A percentile compares a stretch with the other conserved stretches of the same genome.
These are phyloP conservation scores for Diplodia scrobiculata DNA, from an alignment of 2,329 filamentous ascomycete genomes.

Conservation along the genomic window DNA sequence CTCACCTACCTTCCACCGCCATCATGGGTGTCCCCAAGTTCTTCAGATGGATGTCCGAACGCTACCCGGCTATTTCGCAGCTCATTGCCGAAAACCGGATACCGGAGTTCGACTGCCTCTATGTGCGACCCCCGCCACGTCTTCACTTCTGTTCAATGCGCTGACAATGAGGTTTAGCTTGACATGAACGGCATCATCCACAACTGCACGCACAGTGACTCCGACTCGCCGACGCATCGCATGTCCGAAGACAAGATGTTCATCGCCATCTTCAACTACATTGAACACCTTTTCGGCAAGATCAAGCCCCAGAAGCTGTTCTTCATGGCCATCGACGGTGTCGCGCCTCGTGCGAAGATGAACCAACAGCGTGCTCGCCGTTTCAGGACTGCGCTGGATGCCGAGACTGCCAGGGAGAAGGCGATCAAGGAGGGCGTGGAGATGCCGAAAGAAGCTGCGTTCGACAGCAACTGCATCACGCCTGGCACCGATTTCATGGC, in stretches of 20 bases:
- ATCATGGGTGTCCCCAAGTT: conserved; percentile 81
- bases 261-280: conserved; percentile 99
- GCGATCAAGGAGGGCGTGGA: conserved; percentile 85
- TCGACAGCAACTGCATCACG: conserved; percentile 99
- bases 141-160: not conserved
- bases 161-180: conserved; percentile 53
- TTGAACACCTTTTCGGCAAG: conserved; percentile 96
- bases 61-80: conserved; percentile 97
- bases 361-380: conserved; percentile 96
- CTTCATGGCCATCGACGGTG: conserved; percentile 99
- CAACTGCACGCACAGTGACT: conserved; percentile 98
- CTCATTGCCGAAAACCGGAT: conserved; percentile 98
- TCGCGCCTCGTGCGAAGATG: conserved; percentile 98
- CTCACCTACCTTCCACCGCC: conserved; percentile 31
- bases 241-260: conserved; percentile 99
- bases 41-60: conserved; percentile 98
- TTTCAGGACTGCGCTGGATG: conserved; percentile 91
- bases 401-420: conserved; percentile 86
- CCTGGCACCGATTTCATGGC: conserved; percentile 98
- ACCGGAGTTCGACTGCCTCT: conserved; percentile 97
- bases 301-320: conserved; percentile 98
- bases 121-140: conserved; percentile 56
- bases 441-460: conserved; percentile 91
- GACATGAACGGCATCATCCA: conserved; percentile 99
- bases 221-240: conserved; percentile 85